Base-by-base conservation (phyloP, 2,329 filamentous ascomycete genomes). In the Sclerotinia trifoliorum region DNA sequence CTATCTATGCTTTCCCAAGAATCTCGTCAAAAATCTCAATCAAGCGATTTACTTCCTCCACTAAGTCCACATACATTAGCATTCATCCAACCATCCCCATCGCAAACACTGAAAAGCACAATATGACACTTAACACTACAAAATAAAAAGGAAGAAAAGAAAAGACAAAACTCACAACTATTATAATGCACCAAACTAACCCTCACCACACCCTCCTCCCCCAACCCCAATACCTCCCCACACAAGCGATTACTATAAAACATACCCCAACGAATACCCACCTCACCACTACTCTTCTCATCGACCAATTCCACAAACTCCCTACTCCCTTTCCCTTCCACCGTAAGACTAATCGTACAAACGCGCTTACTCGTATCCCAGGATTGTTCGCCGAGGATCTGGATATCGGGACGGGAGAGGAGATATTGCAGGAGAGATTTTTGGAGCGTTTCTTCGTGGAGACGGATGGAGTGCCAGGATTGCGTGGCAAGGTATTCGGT, bases 131-230 rank as follows among this genome's bases (percentile, higher is more conserved):
- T n/a, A 29, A 29, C 29, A 29, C 5, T 5, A 29, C 3, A 29
- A 29, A 5, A 29, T 2, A 29, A 29, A 29, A 29, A 5, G 5
- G 5, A 29, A 42, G 0, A 1, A 15, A 39, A n/a, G 60, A 63
- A 29, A 21, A 19, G 26, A 29, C 5, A n/a, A 17, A 29, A 82
- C 84, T 81, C 75, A 87, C 85, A 75, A 3, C 88, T 90, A 73
- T 92, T 92, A 75, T 92, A 92, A 78, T 92, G 89, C 66, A 90
- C 83, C 81, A 91, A 82, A 73, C 88, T 90, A n/a, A 91, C 86
- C 71, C 90, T 82, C 5, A 90, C 83, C 11, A 92, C 85, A 0
- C 88, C 90, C 72, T 90, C 83, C 11, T 84, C 80, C 0, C 81
- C 83, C 62, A 90, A 78, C 0, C 82, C 82, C 49, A 92, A 75